Conservation (phyloP, 441 rosid species). For the Pelargonium cotyledonis region DNA sequence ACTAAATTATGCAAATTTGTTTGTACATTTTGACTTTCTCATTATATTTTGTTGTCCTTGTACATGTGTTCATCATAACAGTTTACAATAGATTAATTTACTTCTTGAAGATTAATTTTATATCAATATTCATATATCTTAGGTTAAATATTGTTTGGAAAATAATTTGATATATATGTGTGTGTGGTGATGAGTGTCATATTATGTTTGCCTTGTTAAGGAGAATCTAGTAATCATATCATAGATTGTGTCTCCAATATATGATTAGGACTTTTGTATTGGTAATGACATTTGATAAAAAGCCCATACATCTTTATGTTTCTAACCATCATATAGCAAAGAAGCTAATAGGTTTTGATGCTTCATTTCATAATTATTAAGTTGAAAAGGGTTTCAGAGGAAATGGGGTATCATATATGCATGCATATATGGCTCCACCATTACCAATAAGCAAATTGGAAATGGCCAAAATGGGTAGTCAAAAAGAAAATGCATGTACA, state of each 20-base stretch:
- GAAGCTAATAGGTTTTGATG: background rate
- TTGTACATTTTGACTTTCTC: too few species aligned
- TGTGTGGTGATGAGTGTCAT: background rate
- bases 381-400: background rate
- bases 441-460: background rate
- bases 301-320: background rate
- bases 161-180: too few species aligned
- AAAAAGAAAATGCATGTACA: background rate
- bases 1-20: too few species aligned
- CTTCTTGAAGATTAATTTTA: too few species aligned
- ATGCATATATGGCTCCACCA: background rate
- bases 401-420: background rate
- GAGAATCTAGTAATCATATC: conserved; percentile 2
- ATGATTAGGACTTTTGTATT: conserved; percentile 1
- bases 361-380: background rate
- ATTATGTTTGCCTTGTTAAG: background rate
- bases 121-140: too few species aligned
- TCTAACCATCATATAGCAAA: background rate
- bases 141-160: too few species aligned
- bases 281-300: conserved; percentile 3
- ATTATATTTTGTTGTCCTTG: too few species aligned
- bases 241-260: background rate
- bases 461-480: background rate
- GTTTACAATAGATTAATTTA: too few species aligned
- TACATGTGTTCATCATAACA: too few species aligned